Evolutionary conservation across 2,329 filamentous ascomycete species (phyloP).

Genomic region (Aspergillus tanneri): DNA sequence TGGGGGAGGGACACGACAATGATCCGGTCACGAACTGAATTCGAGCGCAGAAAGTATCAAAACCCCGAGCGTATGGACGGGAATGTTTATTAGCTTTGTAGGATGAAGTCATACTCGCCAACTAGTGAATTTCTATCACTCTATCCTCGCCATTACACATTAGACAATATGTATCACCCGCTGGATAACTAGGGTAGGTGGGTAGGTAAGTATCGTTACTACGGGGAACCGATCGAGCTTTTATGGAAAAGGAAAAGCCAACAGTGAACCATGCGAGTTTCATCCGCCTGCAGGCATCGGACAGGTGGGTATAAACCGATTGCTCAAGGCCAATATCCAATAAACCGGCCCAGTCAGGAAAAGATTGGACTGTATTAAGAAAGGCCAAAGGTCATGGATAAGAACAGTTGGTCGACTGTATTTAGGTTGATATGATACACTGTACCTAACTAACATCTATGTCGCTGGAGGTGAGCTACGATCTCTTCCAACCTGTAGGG

Average conservation of each 20-base stretch:
- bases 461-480: too few relatives aligned
- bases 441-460: too few relatives aligned
- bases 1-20: conserved; percentile 9
- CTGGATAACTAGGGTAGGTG: too few relatives aligned
- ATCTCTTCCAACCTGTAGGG: not conserved
- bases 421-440: too few relatives aligned
- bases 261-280: not conserved
- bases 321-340: not conserved
- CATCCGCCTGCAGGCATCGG: not conserved
- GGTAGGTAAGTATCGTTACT: too few relatives aligned
- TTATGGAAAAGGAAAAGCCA: not conserved
- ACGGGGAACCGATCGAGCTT: not conserved
- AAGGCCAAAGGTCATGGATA: too few relatives aligned
- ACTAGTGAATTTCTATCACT: not conserved
- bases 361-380: too few relatives aligned
- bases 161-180: too few relatives aligned
- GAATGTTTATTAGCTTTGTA: not conserved
- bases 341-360: not conserved
- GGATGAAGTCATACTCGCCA: not conserved
- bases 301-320: not conserved
- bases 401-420: too few relatives aligned
- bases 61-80: not conserved
- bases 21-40: conserved; percentile 18
- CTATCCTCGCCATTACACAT: not conserved
- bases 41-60: conserved; percentile 6